These are phyloP conservation scores for Lagenidium giganteum DNA, from an alignment of 352 stramenopile species.

Conservation along the genomic window DNA sequence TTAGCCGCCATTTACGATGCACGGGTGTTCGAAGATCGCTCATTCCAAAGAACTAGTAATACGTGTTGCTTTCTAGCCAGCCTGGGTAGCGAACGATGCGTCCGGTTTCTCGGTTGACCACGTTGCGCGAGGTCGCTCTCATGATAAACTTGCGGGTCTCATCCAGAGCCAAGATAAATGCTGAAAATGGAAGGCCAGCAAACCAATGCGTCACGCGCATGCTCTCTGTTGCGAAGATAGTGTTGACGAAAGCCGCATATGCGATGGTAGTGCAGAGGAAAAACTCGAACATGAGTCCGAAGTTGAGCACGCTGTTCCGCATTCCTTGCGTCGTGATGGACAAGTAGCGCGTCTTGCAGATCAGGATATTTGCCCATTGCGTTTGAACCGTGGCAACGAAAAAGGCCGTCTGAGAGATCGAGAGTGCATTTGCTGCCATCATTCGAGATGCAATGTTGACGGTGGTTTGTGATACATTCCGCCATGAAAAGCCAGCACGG, in stretches of 20 bases:
- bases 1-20: too few species aligned
- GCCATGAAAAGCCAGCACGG: conserved; percentile 31
- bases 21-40: too few species aligned
- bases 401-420: conserved; percentile 74
- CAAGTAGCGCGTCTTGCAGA: conserved; percentile 91
- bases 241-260: conserved; percentile 75
- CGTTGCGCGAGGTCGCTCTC: conserved; percentile 55
- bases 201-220: conserved; percentile 86
- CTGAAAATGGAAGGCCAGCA: conserved; percentile 77
- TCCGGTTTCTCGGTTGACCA: conserved; percentile 59
- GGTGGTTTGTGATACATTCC: conserved; percentile 10
- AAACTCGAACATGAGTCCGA: conserved; percentile 89
- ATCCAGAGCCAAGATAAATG: conserved; percentile 84
- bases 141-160: conserved; percentile 87
- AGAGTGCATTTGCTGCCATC: conserved; percentile 69
- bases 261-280: conserved; percentile 68
- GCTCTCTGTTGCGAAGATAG: conserved; percentile 71
- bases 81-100: conserved; percentile 70
- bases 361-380: conserved; percentile 86
- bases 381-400: conserved; percentile 80
- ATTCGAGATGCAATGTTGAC: conserved; percentile 84
- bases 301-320: conserved; percentile 87
- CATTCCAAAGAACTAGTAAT: too few species aligned
- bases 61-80: conserved; percentile 85
- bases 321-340: conserved; percentile 83